Percentiles rank a stretch among this genome's conserved stretches.
phyloP scores from a whole-genome alignment of 2,329 filamentous ascomycete species.

The Cadophora malorum region DNA sequence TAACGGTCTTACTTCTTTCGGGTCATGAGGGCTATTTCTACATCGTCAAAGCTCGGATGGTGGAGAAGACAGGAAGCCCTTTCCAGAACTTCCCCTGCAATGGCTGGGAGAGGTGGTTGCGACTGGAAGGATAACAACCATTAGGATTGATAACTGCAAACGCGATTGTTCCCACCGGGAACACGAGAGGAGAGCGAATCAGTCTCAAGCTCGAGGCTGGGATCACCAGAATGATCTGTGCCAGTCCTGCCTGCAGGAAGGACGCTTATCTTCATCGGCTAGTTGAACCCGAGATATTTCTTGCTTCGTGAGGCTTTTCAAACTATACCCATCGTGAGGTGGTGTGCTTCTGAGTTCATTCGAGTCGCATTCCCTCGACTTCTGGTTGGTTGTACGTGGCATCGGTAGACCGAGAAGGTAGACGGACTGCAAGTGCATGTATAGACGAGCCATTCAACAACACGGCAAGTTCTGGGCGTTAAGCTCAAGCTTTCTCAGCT shows the following conservation, averaged over 20 bases:
- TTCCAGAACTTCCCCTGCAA: background rate
- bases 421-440: background rate
- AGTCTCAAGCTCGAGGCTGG: background rate
- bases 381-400: background rate
- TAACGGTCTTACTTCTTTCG: constrained; percentile 10
- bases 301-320: background rate
- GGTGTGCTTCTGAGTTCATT: background rate
- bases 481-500: background rate
- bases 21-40: constrained; percentile 8
- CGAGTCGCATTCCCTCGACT: background rate
- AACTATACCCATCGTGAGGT: background rate
- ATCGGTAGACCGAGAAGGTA: background rate
- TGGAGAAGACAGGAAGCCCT: background rate
- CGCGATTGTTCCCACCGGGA: background rate
- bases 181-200: background rate
- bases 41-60: background rate
- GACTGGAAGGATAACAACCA: background rate
- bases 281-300: background rate
- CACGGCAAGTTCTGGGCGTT: background rate
- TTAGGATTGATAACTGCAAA: background rate
- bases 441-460: background rate
- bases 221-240: background rate
- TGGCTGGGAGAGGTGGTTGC: background rate
- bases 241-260: background rate
- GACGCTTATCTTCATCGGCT: background rate